Percentiles rank a stretch among this genome's conserved stretches.
Conservation (phyloP, 2,329 filamentous ascomycete genomes). For the Pseudogymnoascus sp. region DNA sequence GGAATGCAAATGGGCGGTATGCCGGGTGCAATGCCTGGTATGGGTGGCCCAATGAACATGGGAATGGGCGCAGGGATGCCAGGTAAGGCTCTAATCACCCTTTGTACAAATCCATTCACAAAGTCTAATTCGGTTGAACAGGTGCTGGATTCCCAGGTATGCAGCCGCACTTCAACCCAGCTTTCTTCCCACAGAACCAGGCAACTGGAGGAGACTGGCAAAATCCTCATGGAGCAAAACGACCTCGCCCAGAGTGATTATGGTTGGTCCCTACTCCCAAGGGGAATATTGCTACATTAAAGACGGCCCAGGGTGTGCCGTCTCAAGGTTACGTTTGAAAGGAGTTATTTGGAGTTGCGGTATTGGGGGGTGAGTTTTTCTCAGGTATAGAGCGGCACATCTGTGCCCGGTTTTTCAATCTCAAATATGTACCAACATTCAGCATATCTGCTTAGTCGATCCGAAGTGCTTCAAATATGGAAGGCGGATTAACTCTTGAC, state of each 20-base stretch:
- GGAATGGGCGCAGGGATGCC: constrained; percentile 49
- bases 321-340: constrained; percentile 16
- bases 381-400: background rate
- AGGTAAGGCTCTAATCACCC: constrained; percentile 36
- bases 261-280: background rate
- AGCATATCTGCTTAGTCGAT: background rate
- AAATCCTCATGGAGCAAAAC: constrained; percentile 76
- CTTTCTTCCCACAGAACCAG: constrained; percentile 56
- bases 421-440: constrained; percentile 1
- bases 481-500: background rate
- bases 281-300: background rate
- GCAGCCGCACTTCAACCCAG: constrained; percentile 64
- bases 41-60: constrained; percentile 40
- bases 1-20: constrained; percentile 41
- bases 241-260: constrained; percentile 59
- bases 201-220: constrained; percentile 52
- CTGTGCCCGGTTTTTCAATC: background rate
- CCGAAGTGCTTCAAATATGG: background rate
- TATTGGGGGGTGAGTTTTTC: constrained; percentile 9
- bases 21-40: constrained; percentile 39
- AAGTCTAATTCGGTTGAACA: constrained; percentile 17
- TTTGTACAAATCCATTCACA: constrained; percentile 12
- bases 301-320: background rate
- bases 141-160: constrained; percentile 58
- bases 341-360: constrained; percentile 18